Evolutionary conservation across 2,329 filamentous ascomycete genomes (phyloP), one percentile per base, ranked within the genome.

Genomic region (Penicillium hesseltinei): DNA sequence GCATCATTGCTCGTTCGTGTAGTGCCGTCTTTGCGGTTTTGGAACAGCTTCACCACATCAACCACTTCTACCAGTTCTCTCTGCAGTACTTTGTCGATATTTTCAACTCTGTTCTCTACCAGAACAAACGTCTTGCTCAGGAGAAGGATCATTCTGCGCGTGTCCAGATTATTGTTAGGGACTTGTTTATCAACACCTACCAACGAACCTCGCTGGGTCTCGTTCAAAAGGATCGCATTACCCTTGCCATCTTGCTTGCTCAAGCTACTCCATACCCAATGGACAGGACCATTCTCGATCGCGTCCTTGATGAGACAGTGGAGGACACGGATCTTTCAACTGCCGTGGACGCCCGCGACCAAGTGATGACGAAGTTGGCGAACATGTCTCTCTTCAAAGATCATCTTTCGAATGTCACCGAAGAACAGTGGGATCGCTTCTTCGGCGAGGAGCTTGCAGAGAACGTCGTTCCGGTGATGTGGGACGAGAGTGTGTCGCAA

Each of bases 41-140:
- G 60, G 95, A 99, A 78, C 93, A 99, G 75, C 84, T 99, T 57
- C 93, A 97, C 76, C 95, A 97, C 72, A 88, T 99, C 73, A 97
- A 99, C 75, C 94, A 97, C 80, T 97, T 97, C 78, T 99, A 99
- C 76, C 95, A 97, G 73, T 99, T 99, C 82, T 99, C 94, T 38
- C 83, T 99, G 58, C 92, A 97, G 75, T 99, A 96, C 78, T 99
- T 99, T 78, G 84, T 96, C 54, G 90, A 97, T 73, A 99, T 99
- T 66, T 99, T 99, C 84, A 90, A 96, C 72, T 86, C 89, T 6
- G 94, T 99, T 8, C 82, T 99, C 39, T 89, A 89, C 66, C 84
- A 86, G 57, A 95, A 95, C 75, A 87, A 88, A 69, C 86, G 86
- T 58, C 81, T 94, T 51, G 83, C 84, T 21, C 82, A 80, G 58